Conservation (phyloP, 768 basidiomycete species). For the Xerocomellus amylosporus region DNA sequence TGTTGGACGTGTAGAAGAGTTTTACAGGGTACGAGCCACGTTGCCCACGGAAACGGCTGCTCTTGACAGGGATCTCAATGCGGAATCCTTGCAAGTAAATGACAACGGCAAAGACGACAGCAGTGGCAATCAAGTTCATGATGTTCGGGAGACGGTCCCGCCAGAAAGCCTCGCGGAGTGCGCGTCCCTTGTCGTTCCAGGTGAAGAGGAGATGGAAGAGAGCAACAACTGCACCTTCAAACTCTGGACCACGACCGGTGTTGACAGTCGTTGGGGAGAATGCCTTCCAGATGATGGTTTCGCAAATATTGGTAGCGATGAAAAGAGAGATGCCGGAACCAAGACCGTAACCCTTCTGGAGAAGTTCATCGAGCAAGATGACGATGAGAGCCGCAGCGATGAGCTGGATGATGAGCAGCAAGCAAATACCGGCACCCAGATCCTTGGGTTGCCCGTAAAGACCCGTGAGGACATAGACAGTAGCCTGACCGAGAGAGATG, state of each 20-base stretch:
- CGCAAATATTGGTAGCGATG: conserved; percentile 99
- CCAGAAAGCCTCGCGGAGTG: conserved; percentile 97
- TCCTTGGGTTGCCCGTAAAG: conserved; percentile 93
- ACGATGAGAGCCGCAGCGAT: conserved; percentile 93
- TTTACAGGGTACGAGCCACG: conserved; percentile 95
- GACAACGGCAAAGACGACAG: conserved; percentile 87
- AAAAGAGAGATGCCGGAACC: conserved; percentile 98
- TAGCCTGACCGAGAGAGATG: conserved; percentile 94
- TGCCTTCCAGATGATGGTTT: conserved; percentile 99
- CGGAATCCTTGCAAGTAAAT: conserved; percentile 99
- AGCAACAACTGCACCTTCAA: conserved; percentile 94
- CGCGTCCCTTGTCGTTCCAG: conserved; percentile 97
- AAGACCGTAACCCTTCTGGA: conserved; percentile 98
- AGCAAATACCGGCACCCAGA: conserved; percentile 94
- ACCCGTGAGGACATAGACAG: conserved; percentile 95
- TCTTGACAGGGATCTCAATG: conserved; percentile 98
- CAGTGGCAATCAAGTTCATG: conserved; percentile 95
- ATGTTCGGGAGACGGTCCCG: conserved; percentile 94
- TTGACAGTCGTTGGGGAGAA: conserved; percentile 98
- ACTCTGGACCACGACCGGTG: conserved; percentile 97
- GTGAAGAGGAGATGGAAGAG: conserved; percentile 98
- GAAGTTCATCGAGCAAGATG: conserved; percentile 96
- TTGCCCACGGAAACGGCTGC: conserved; percentile 94
- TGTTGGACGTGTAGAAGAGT: conserved; percentile 98
- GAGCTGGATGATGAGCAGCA: conserved; percentile 95